phyloP scores from a whole-genome alignment of 2,329 filamentous ascomycete species.

The Botrytis pseudocinerea region DNA sequence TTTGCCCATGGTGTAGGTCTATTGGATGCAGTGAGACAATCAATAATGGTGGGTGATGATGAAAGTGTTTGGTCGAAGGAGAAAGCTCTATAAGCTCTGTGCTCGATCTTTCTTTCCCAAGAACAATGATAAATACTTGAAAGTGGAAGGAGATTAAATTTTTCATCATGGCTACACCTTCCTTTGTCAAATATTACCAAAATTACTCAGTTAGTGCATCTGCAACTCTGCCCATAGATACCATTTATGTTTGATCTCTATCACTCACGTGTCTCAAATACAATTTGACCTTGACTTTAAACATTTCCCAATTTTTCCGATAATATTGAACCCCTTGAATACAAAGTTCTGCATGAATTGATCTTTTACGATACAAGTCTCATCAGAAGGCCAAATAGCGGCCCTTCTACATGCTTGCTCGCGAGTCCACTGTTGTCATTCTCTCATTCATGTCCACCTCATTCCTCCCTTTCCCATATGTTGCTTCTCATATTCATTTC shows the following conservation, averaged over 20 bases:
- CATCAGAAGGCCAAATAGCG: background rate
- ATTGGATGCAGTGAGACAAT: background rate
- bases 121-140: background rate
- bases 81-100: background rate
- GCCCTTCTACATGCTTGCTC: too few relatives aligned
- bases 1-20: background rate
- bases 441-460: too few relatives aligned
- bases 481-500: background rate
- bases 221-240: background rate
- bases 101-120: background rate
- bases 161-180: background rate
- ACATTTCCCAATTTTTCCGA: background rate
- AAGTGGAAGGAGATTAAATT: background rate
- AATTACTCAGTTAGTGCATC: background rate
- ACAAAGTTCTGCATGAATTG: background rate
- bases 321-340: rapidly evolving
- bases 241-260: too few relatives aligned
- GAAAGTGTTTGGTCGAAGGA: background rate
- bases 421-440: too few relatives aligned
- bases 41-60: background rate
- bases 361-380: background rate
- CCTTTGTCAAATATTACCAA: background rate
- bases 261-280: background rate
- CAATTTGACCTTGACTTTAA: background rate
- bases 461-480: background rate